phyloP scores from a whole-genome alignment of 2,329 filamentous ascomycete species.

The Xylaria sp. region DNA sequence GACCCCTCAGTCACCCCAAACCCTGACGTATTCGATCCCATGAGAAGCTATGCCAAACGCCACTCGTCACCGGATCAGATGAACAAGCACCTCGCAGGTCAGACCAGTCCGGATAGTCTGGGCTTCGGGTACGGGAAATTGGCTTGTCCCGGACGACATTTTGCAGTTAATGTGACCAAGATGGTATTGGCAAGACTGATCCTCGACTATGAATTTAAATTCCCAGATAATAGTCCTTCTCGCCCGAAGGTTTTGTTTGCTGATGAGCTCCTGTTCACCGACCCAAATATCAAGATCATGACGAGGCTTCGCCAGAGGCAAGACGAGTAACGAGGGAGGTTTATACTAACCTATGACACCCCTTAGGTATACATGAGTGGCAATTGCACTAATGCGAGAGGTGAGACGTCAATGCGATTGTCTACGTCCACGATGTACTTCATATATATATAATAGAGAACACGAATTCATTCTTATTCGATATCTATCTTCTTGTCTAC shows the following conservation, averaged over 20 bases:
- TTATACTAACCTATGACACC: too few species aligned
- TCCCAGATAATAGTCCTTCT: constrained; percentile 3
- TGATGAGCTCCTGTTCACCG: constrained; percentile 25
- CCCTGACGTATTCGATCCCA: constrained; percentile 15
- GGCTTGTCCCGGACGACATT: constrained; percentile 35
- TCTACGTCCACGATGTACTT: too few species aligned
- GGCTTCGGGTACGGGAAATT: constrained; percentile 33
- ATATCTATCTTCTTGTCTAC: too few species aligned
- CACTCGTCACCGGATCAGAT: constrained; percentile 26
- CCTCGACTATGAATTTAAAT: constrained; percentile 23
- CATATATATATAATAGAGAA: too few species aligned
- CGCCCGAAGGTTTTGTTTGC: constrained; percentile 9
- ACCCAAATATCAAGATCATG: constrained; percentile 24
- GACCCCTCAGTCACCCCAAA: background rate
- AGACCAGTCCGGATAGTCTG: constrained; percentile 25
- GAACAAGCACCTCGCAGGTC: constrained; percentile 28
- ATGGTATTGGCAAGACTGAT: constrained; percentile 27
- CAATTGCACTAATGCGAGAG: too few species aligned
- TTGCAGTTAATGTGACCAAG: constrained; percentile 30
- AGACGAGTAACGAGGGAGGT: background rate
- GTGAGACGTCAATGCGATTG: too few species aligned
- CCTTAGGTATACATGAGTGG: too few species aligned
- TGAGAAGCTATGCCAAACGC: constrained; percentile 17
- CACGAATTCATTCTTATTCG: too few species aligned
- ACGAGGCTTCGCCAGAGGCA: constrained; percentile 10